Base-by-base conservation (phyloP, 2,329 filamentous ascomycete species). In the Aspergillus hiratsukae region DNA sequence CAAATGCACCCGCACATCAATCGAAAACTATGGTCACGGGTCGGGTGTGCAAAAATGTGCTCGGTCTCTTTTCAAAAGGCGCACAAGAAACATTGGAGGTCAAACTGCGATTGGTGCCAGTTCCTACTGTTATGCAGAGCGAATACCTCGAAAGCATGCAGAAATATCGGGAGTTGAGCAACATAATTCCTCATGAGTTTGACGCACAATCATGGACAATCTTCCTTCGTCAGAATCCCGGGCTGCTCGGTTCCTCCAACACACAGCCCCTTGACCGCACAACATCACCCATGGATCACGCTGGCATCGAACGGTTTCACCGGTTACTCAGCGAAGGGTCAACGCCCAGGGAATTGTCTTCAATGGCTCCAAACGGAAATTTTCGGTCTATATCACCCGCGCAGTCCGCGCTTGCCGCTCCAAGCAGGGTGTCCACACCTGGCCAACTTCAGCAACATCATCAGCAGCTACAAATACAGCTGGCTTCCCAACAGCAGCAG, bases 11-110 rank as follows among this genome's bases (percentile, higher is more conserved):
- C 27, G 80, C 80, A 51, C 80, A 85, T 55, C 81, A 87, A 64
- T 85, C 85, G 11, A 85, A 87, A 68, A 81, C 84, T 35, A 75
- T 77, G 67, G 87, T 99, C 61, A 97, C 93, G 7, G 94, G 94
- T 55, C 88, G 91, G 35, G 90, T 99, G 54, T 91, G 89, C 68
- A 90, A 89, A 69, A 97, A 96, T 70, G 77, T 91, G 48, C 80
- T 96, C 48, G 90, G 89, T 9, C 80, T 97, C 25, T 96, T 97
- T 70, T 87, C 86, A 41, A 90, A 89, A 66, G 91, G 90, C 31
- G 75, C 76, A 58, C 88, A 87, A 64, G 92, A 97, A 74, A 97
- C 90, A 0, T 77, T 99, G 57, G 94, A 99, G 76, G 93, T 99
- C 62, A 96, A 89, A 72, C 80, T 99, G 59, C 91, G 90, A 69